A percentile compares a stretch with the other conserved stretches of the same genome.
Conservation (phyloP, 2,329 filamentous ascomycete genomes). For the Fusarium caatingaense region DNA sequence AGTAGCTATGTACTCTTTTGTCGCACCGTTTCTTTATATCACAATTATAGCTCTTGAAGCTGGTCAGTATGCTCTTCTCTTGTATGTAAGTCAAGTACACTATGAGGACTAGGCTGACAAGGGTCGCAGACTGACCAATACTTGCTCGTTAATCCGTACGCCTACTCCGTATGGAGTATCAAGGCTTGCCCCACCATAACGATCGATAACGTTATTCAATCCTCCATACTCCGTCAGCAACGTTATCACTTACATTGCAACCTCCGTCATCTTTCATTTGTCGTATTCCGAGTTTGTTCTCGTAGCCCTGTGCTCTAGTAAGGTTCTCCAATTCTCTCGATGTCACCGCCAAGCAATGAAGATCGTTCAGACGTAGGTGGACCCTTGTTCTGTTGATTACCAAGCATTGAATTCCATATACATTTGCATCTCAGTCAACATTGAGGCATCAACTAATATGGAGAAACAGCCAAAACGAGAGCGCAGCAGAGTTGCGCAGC, state of each 20-base stretch:
- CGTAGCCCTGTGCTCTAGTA: not conserved
- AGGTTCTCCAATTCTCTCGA: not conserved
- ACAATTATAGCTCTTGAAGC: not conserved
- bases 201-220: constrained; percentile 29
- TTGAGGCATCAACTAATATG: not conserved
- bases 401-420: constrained; percentile 5
- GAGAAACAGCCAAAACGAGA: constrained; percentile 40
- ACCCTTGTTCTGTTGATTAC: constrained; percentile 20
- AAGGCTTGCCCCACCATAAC: constrained; percentile 10
- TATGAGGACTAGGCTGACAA: not conserved
- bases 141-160: not conserved
- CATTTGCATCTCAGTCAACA: not conserved
- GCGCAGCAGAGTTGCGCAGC: constrained; percentile 43
- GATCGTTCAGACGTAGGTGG: constrained; percentile 32
- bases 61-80: not conserved
- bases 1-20: accelerated
- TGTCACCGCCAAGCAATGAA: constrained; percentile 31
- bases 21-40: not conserved
- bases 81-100: not conserved
- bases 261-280: not conserved
- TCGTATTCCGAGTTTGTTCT: not conserved
- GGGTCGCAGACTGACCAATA: not conserved
- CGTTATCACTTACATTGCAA: constrained; percentile 20
- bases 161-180: not conserved
- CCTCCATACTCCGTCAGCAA: constrained; percentile 9